Evolutionary conservation across 306 rosid genomes (phyloP), one percentile per base, ranked within the genome.

Genomic region (Cyclanthera cordifolia): DNA sequence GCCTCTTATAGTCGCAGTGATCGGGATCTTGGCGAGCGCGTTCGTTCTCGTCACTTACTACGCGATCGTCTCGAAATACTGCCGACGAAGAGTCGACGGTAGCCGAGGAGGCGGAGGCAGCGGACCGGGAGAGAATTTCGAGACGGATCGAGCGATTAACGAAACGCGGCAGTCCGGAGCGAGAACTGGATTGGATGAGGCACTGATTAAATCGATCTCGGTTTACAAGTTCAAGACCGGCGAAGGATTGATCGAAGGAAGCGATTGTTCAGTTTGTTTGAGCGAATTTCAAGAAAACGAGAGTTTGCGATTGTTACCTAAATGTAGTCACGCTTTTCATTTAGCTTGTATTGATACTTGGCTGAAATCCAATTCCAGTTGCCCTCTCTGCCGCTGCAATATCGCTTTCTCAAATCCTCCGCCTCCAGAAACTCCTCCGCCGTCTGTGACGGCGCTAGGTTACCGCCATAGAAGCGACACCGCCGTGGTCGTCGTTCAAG

Each of bases 271-370:
- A 1, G 95, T 90, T 15, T 90, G 97, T 65, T 65, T 90, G 46
- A 80, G 84, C 5, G 97, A 90, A 76, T 90, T 90, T 12, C 60
- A 81, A 72, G 97, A 90, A 58, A 76, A 82, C 23, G 89, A 90
- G 75, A 83, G 73, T 51, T 50, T 90, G 20, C 77, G 95, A 65
- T 60, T 90, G 12, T 64, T 90, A 75, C 92, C 97, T 0, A 84
- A 78, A 49, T 90, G 97, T 23, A 86, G 70, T 74, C 97, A 90
- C 28, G 95, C 95, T 2, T 90, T 90, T 70, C 95, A 90, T 67
- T 85, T 84, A 4, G 83, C 84, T 23, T 90, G 95, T 52, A 90
- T 90, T 51, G 97, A 90, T 48, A 41, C 87, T 10, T 90, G 97
- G 97, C 68, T 90, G 53, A 81, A 79, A 54, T 81, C 93, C 2